Evolutionary conservation across 2,329 filamentous ascomycete species (phyloP).

Genomic region (Nectriaceae sp.): DNA sequence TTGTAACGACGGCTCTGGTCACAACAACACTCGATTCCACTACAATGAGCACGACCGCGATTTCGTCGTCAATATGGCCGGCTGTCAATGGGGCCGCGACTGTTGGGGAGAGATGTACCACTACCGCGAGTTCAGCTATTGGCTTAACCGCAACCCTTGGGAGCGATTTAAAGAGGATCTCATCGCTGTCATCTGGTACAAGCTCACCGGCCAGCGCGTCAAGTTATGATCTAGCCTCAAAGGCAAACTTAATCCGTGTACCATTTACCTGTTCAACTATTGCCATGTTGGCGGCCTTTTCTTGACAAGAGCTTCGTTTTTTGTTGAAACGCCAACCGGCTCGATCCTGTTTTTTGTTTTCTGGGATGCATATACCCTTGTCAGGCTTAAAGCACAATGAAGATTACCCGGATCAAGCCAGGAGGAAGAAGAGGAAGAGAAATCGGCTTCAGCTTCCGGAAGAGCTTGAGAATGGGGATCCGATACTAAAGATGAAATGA

Average conservation of each 20-base stretch:
- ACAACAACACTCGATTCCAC: conserved; percentile 76
- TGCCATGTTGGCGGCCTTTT: conserved; percentile 1
- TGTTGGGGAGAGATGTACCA: conserved; percentile 99
- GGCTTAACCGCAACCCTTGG: conserved; percentile 82
- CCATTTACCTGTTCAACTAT: conserved; percentile 6
- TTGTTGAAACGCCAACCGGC: conserved; percentile 1
- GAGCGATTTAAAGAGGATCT: conserved; percentile 72
- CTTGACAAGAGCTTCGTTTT: not conserved
- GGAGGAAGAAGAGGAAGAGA: not conserved
- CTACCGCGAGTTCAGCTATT: conserved; percentile 88
- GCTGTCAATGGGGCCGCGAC: conserved; percentile 94
- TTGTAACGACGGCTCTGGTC: conserved; percentile 68
- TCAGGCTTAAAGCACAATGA: conserved; percentile 7
- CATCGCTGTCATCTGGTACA: conserved; percentile 61
- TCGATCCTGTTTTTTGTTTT: conserved; percentile 8
- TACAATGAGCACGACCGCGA: conserved; percentile 85
- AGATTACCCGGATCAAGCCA: not conserved
- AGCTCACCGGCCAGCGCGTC: conserved; percentile 62
- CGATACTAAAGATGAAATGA: too few relatives aligned
- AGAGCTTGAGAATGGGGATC: too few relatives aligned
- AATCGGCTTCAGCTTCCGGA: too few relatives aligned
- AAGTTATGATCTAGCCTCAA: conserved; percentile 46
- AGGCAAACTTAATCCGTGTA: not conserved
- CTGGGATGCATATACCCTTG: conserved; percentile 11
- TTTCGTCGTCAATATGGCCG: conserved; percentile 97